phyloP scores from a whole-genome alignment of 225 moss, liverwort and hornwort genomes.

The Marchantia polymorpha region DNA sequence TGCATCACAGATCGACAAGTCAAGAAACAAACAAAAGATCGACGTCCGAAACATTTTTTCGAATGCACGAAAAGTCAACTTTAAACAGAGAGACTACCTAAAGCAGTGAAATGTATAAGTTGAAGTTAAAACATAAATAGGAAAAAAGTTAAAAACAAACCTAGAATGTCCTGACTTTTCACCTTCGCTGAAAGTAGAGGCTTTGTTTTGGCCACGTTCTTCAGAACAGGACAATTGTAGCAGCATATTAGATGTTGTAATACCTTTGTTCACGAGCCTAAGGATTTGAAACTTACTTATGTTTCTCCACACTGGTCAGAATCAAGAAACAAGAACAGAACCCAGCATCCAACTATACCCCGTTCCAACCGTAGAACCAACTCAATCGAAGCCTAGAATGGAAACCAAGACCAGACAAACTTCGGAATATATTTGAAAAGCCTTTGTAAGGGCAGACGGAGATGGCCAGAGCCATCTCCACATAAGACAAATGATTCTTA shows the following conservation, averaged over 20 bases:
- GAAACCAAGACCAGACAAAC: neutral
- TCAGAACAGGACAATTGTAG: neutral
- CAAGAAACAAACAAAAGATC: neutral
- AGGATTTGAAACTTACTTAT: too few relatives aligned
- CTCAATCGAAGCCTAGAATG: neutral
- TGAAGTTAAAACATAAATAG: too few relatives aligned
- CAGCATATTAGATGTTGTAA: too few relatives aligned
- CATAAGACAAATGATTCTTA: constrained; percentile 9
- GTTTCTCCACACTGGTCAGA: too few relatives aligned
- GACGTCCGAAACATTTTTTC: neutral
- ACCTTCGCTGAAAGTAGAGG: constrained; percentile 49
- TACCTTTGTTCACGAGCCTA: too few relatives aligned
- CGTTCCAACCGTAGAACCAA: neutral
- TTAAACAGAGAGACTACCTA: too few relatives aligned
- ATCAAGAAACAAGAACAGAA: too few relatives aligned
- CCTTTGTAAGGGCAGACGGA: neutral
- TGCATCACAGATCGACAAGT: constrained; percentile 24
- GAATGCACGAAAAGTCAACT: neutral
- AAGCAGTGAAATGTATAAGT: too few relatives aligned
- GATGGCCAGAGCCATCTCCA: neutral
- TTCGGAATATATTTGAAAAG: neutral
- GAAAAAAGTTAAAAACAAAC: too few relatives aligned
- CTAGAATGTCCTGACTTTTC: constrained; percentile 55
- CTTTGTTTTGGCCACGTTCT: constrained; percentile 47
- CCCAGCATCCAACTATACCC: too few relatives aligned